Base-by-base conservation (phyloP, 2,329 filamentous ascomycete genomes). In the Nemania sp. region DNA sequence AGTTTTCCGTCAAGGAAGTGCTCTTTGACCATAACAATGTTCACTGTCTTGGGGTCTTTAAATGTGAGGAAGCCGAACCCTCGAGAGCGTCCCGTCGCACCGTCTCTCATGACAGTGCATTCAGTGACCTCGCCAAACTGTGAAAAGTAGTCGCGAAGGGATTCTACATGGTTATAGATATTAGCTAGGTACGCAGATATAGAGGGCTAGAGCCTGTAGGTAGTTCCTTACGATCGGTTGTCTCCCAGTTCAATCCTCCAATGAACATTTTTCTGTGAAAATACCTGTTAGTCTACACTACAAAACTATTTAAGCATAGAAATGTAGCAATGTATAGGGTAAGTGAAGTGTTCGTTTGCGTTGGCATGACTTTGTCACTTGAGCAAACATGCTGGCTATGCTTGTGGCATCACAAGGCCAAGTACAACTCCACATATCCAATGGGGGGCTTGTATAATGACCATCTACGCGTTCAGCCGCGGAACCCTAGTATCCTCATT, bases 11-110 rank as follows among this genome's bases (percentile, higher is more conserved):
- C 96, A 24, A 99, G 87, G 75, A 95, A 97, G 80, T 99, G 96
- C 79, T 99, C 96, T 82, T 99, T 99, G 70, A 99, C 96, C 96
- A 99, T 99, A 72, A 99, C 96, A 73, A 94, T 97, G 79, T 99
- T 99, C 73, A 99, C 96, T 3, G 93, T 97, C 83, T 97, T 97
- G 55, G 96, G 92, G 77, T 99, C 96, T 79, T 93, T 97, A 86
- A 99, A 99, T 0, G 96, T 99, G 70, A 99, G 86, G 82, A 99
- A 99, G 32, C 96, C 96, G 76, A 99, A 99, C 26, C 96, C 96
- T 81, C 96, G 90, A 32, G 96, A 98, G 70, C 96, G 90, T 51
- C 96, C 96, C 10, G 94, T 97, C 57, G 93, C 92, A 69, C 94
- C 94, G 81, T 99, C 96, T 72, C 96, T 89, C 96, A 99, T 99